Conservation (phyloP, 2,329 filamentous ascomycete species). For the Pseudogymnoascus sp. region DNA sequence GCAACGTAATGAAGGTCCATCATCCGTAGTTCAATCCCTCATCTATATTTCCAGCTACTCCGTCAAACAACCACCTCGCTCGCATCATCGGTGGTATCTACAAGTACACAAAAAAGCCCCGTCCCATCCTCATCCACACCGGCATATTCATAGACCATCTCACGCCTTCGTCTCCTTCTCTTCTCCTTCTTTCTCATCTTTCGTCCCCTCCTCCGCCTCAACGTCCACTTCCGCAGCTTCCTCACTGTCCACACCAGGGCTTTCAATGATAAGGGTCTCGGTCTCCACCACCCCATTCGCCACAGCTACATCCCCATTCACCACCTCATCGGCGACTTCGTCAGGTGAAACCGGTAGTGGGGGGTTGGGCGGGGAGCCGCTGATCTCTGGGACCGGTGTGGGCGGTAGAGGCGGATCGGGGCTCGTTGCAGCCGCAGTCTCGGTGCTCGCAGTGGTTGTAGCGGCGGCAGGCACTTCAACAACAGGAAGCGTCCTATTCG, state of each 20-base stretch:
- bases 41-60: slow-evolving; percentile 5
- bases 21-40: neutral
- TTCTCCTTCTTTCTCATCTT: slow-evolving; percentile 8
- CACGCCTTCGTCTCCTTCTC: neutral
- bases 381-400: slow-evolving; percentile 9
- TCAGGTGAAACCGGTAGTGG: slow-evolving; percentile 11
- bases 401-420: slow-evolving; percentile 2
- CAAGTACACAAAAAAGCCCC: slow-evolving; percentile 1
- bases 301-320: neutral
- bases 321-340: neutral
- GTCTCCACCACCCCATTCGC: slow-evolving; percentile 10
- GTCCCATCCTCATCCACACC: neutral
- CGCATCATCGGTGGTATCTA: slow-evolving; percentile 6
- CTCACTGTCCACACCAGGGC: slow-evolving; percentile 15
- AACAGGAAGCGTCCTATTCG: neutral
- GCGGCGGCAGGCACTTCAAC: slow-evolving; percentile 10
- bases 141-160: slow-evolving; percentile 9
- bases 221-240: slow-evolving; percentile 14
- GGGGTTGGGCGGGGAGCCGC: slow-evolving; percentile 12
- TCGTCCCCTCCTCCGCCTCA: slow-evolving; percentile 5
- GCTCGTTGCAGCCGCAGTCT: slow-evolving; percentile 12
- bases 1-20: neutral
- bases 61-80: neutral
- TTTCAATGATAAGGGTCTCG: neutral
- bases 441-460: neutral